Conservation (phyloP, 495 filamentous ascomycete species). For the Haplographium delicatum region DNA sequence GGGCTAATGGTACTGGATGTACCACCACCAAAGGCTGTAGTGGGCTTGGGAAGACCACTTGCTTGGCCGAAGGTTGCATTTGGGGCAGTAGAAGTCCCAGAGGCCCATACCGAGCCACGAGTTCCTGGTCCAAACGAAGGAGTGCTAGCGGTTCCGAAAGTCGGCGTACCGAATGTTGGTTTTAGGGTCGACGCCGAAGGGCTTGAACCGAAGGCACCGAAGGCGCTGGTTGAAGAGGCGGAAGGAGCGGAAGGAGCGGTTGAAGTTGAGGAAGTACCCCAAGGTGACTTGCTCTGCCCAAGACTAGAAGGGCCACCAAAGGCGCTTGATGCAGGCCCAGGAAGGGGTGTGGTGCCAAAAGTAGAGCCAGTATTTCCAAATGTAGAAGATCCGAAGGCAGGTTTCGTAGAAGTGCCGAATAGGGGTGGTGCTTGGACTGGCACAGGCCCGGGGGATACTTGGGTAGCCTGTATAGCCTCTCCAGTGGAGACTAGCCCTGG, state of each 20-base stretch:
- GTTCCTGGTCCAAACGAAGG: constrained; percentile 48
- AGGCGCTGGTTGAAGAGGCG: constrained; percentile 16
- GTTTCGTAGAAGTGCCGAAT: constrained; percentile 7
- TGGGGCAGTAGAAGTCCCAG: constrained; percentile 23
- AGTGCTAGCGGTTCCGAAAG: constrained; percentile 24
- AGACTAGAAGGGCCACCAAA: constrained; percentile 39
- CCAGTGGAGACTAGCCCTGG: constrained; percentile 54
- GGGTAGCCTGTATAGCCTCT: constrained; percentile 27
- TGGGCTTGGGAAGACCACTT: constrained; percentile 21
- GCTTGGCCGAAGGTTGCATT: constrained; percentile 30
- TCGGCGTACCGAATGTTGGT: constrained; percentile 41
- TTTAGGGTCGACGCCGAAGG: constrained; percentile 13
- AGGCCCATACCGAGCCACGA: constrained; percentile 37
- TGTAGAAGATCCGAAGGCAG: constrained; percentile 25
- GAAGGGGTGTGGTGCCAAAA: constrained; percentile 21
- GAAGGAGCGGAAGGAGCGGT: constrained; percentile 7
- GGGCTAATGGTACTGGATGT: constrained; percentile 2
- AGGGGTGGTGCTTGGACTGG: constrained; percentile 24
- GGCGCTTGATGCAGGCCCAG: constrained; percentile 15
- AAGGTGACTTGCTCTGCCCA: constrained; percentile 28
- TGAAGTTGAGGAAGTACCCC: constrained; percentile 17
- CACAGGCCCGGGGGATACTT: constrained; percentile 29
- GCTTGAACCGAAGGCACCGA: constrained; percentile 1
- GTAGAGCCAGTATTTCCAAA: neutral
- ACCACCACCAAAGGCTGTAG: constrained; percentile 14